A percentile compares a stretch with the other conserved stretches of the same genome.
phyloP scores from a whole-genome alignment of 2,329 filamentous ascomycete genomes.

The Seiridium unicorne region DNA sequence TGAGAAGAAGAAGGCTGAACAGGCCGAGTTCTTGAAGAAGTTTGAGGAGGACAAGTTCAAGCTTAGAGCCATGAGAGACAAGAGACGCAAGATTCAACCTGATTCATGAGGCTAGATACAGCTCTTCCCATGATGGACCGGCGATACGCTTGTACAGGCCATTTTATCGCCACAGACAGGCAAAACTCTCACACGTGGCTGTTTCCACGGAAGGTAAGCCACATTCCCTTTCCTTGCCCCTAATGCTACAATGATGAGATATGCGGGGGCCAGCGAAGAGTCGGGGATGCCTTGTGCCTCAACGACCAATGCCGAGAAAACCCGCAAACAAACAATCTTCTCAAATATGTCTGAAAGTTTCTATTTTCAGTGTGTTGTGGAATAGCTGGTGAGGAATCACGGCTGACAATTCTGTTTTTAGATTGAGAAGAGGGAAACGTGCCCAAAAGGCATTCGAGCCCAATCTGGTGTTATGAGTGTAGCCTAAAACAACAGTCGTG shows the following conservation, averaged over 20 bases:
- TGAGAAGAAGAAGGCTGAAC: constrained; percentile 75
- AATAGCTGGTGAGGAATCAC: background rate
- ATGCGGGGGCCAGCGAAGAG: constrained; percentile 51
- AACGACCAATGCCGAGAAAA: constrained; percentile 52
- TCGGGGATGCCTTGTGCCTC: constrained; percentile 21
- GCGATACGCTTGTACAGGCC: background rate
- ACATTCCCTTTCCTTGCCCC: background rate
- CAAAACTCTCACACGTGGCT: background rate
- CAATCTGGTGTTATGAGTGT: too few species aligned
- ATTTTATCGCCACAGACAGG: background rate
- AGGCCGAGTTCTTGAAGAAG: constrained; percentile 64
- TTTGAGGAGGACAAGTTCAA: constrained; percentile 77
- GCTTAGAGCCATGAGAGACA: constrained; percentile 68
- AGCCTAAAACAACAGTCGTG: too few species aligned
- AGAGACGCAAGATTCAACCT: constrained; percentile 60
- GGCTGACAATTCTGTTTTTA: background rate
- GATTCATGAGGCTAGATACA: constrained; percentile 34
- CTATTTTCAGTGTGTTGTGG: constrained; percentile 3
- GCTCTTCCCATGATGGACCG: background rate
- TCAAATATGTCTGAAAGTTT: constrained; percentile 56
- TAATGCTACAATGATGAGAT: constrained; percentile 40
- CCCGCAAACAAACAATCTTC: constrained; percentile 66
- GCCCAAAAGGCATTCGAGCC: background rate
- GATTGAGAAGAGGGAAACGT: background rate
- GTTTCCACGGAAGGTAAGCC: background rate